Evolutionary conservation across 2,329 filamentous ascomycete species (phyloP), one percentile per base, ranked within the genome.

Genomic region (Sclerotiophoma versabilis): DNA sequence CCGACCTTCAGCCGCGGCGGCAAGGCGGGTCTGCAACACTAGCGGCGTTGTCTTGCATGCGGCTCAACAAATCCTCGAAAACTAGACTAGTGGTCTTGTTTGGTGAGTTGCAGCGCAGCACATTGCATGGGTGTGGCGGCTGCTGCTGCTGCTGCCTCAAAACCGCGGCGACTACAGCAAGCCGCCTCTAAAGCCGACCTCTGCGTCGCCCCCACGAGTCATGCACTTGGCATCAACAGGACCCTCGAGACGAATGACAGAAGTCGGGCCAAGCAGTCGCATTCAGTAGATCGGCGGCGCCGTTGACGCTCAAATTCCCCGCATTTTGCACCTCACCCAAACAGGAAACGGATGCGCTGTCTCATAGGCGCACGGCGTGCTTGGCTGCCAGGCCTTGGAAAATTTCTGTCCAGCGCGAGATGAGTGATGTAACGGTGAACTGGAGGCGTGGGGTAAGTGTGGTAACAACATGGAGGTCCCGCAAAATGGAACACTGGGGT

Each of bases 381-480:
- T 54, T 49, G 45, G 45, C 51, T 49, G 27, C 8, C 39, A 30
- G 22, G 23, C 41, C 34, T 27, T 36, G 45, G 12, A 41, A 54
- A 54, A 54, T 49, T 46, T 49, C 46, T 49, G 42, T 46, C 34
- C 45, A 49, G 34, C 51, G 45, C 45, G 41, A 33, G 27, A 49
- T 36, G 39, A 37, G 51, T 54, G 51, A 54, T 54, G 51, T 54
- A 54, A 54, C 45, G 29, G 32, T 44, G 39, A 26, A 45, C 48
- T 29, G 34, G 27, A 39, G 39, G 45, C 51, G 51, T 54, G 51
- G 51, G 51, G 51, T 49, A 54, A 12, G 34, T 49, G 38, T 54
- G 45, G 50, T 48, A 38, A 43, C 51, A 45, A 36, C 10, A 45
- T 49, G 51, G 51, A 54, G 51, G 33, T 49, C 51, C 51, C 51